Conservation (phyloP, 768 basidiomycete species). For the Cubamyces sp. region DNA sequence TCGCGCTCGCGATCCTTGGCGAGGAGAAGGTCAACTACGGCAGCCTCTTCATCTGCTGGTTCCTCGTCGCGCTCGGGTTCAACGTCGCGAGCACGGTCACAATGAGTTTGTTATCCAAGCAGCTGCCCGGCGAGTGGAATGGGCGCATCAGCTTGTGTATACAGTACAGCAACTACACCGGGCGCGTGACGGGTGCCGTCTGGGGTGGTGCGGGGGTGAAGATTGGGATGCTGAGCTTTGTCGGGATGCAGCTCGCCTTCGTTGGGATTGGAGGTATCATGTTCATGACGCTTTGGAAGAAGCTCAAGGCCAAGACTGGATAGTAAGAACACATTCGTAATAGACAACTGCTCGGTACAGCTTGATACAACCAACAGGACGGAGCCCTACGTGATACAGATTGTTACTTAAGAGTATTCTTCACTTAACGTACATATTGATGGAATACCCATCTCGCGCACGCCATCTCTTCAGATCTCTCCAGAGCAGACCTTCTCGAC, state of each 20-base stretch:
- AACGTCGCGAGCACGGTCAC: slow-evolving; percentile 75
- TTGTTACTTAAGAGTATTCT: too few relatives aligned
- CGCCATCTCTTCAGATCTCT: slow-evolving; percentile 32
- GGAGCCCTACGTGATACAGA: not conserved
- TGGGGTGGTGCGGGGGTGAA: slow-evolving; percentile 66
- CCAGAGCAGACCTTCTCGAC: slow-evolving; percentile 85
- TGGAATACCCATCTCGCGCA: not conserved
- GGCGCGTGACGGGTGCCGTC: slow-evolving; percentile 67
- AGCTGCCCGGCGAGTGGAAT: slow-evolving; percentile 67
- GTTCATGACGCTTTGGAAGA: slow-evolving; percentile 59
- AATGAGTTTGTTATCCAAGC: slow-evolving; percentile 67
- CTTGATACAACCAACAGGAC: too few relatives aligned
- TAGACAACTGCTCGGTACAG: not conserved
- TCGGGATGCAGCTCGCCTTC: slow-evolving; percentile 61
- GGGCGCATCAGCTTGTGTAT: slow-evolving; percentile 59
- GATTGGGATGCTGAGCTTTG: slow-evolving; percentile 64
- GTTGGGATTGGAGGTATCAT: slow-evolving; percentile 61
- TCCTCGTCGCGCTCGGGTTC: slow-evolving; percentile 70
- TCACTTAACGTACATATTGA: not conserved
- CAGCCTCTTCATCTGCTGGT: slow-evolving; percentile 53
- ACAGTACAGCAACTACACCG: slow-evolving; percentile 70
- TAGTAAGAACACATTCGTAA: slow-evolving; percentile 4
- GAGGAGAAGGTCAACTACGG: slow-evolving; percentile 48
- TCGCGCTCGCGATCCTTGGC: slow-evolving; percentile 51
- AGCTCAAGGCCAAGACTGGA: slow-evolving; percentile 59